A percentile compares a stretch with the other conserved stretches of the same genome.
These are phyloP conservation scores for Suillus plorans DNA, from an alignment of 768 basidiomycete species.

Conservation along the genomic window DNA sequence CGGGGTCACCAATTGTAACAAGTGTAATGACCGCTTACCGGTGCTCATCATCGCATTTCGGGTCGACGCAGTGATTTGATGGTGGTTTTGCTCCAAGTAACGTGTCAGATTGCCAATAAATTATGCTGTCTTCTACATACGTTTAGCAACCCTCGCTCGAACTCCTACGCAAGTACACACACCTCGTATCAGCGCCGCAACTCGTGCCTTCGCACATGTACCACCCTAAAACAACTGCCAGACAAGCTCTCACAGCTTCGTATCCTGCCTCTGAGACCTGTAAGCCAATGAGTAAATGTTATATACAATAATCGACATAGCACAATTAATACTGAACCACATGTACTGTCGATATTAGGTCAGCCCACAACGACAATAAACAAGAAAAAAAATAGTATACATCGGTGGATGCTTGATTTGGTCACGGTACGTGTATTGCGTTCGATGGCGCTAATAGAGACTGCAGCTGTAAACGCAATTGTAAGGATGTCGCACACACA, in stretches of 20 bases:
- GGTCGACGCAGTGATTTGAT: slow-evolving; percentile 3
- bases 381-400: not conserved
- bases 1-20: not conserved
- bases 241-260: too few species aligned
- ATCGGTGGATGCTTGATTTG: not conserved
- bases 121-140: too few species aligned
- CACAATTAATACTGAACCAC: too few species aligned
- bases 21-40: slow-evolving; percentile 11
- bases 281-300: too few species aligned
- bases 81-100: slow-evolving; percentile 15
- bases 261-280: too few species aligned
- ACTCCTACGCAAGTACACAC: too few species aligned
- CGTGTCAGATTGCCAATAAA: slow-evolving; percentile 21
- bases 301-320: too few species aligned
- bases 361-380: not conserved
- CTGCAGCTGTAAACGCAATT: not conserved
- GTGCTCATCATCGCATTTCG: slow-evolving; percentile 8
- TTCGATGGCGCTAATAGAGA: slow-evolving; percentile 7
- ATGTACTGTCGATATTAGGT: too few species aligned
- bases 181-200: too few species aligned
- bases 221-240: too few species aligned
- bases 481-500: slow-evolving; percentile 11
- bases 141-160: too few species aligned
- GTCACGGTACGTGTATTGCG: slow-evolving; percentile 9
- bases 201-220: too few species aligned